Evolutionary conservation across 2,329 filamentous ascomycete genomes (phyloP), one percentile per base, ranked within the genome.

Genomic region (Hymenoscyphus fructigenus): DNA sequence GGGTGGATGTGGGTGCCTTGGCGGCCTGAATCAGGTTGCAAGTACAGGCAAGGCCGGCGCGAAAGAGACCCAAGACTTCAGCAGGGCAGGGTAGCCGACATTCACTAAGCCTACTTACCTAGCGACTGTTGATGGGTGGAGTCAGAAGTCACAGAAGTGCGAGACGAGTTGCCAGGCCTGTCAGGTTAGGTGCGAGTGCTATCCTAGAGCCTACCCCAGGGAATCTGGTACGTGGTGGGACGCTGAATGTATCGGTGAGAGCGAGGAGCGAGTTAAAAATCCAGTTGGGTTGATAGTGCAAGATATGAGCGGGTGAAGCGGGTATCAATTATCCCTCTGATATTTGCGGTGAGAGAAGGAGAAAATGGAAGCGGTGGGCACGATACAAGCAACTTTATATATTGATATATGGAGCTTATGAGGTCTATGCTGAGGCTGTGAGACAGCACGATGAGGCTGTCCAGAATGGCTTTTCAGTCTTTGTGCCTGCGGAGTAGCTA

Each of bases 1-100:
- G 58, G 47, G 20, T 53, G 10, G 20, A 23, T 4, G 20, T 53
- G 3, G 47, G n/a, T 47, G 60, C 64, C 61, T 63, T 65, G 61
- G 60, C 57, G 64, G 61, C 61, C 61, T 63, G 61, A 38, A 23
- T 15, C 47, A 53, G 47, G 47, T 14, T 26, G 47, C 9, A 14
- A 12, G 23, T 3, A 26, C 44, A 50, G 20, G 47, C 20, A 53
- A 53, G 47, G 47, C 47, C 47, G 9, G 47, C 47, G 36, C 20
- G 20, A 26, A n/a, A 23, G 47, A 53, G 47, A 53, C 47, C 20
- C 47, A 53, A 53, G 47, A 53, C 20, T 53, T 38, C 47, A 53
- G 47, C 47, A 53, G 47, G 47, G 20, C 47, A 53, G 47, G 47
- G 47, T 10, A 23, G 1, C 47, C 10, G 47, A 23, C n/a, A 12